These are phyloP conservation scores for Zizania palustris DNA, from an alignment of 202 grass and related monocot genomes.

Conservation along the genomic window DNA sequence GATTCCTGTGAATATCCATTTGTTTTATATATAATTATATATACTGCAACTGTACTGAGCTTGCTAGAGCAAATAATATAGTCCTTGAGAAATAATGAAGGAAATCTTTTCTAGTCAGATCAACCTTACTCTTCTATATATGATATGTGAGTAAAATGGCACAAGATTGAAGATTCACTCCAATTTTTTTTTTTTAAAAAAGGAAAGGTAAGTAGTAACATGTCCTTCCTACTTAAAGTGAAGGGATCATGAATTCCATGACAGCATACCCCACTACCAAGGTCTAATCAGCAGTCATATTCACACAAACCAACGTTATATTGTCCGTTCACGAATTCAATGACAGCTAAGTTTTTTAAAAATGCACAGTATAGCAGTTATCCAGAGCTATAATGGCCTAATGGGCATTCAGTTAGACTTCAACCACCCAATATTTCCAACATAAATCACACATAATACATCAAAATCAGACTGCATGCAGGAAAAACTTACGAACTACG, in stretches of 20 bases:
- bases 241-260: background rate
- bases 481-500: background rate
- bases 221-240: slow-evolving; percentile 1
- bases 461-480: background rate
- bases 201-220: too few relatives aligned
- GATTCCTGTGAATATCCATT: background rate
- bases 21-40: slow-evolving; percentile 1
- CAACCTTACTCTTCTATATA: background rate
- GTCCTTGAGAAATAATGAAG: background rate
- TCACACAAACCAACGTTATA: background rate
- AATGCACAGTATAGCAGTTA: background rate
- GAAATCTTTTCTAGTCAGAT: background rate
- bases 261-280: too few relatives aligned
- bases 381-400: background rate
- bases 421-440: background rate
- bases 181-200: too few relatives aligned
- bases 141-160: slow-evolving; percentile 10
- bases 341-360: background rate
- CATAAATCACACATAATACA: background rate
- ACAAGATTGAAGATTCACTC: slow-evolving; percentile 8
- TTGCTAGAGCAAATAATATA: background rate
- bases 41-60: background rate
- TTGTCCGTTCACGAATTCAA: background rate
- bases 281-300: background rate
- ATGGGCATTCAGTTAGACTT: background rate